Percentiles rank a stretch among this genome's conserved stretches.
Conservation (phyloP, 2,329 filamentous ascomycete species). For the Alternaria burnsii region DNA sequence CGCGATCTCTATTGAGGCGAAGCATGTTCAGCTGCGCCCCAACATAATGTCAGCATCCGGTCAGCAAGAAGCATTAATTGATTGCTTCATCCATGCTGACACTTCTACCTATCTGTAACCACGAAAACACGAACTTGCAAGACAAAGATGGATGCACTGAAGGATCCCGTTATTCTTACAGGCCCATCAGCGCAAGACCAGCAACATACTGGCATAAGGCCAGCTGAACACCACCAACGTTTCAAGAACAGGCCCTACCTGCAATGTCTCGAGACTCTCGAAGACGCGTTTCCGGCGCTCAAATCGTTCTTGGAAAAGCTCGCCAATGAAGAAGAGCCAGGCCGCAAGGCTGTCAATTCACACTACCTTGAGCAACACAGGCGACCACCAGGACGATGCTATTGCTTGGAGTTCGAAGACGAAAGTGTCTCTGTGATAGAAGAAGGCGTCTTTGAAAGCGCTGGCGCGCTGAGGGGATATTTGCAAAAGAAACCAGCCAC, state of each 20-base stretch:
- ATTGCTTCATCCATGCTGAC: neutral
- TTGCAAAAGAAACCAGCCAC: neutral
- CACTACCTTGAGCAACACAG: neutral
- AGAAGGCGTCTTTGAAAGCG: neutral
- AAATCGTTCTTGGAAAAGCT: conserved; percentile 12
- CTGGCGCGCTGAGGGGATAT: neutral
- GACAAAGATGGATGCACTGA: neutral
- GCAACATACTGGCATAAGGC: neutral
- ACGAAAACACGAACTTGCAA: neutral
- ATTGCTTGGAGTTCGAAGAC: neutral
- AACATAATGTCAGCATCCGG: neutral
- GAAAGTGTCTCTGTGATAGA: neutral
- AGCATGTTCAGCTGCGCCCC: neutral
- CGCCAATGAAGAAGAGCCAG: conserved; percentile 4
- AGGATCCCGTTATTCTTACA: neutral
- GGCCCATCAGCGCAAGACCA: neutral
- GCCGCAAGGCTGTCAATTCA: neutral
- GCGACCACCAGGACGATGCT: neutral
- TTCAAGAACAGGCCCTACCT: conserved; percentile 3
- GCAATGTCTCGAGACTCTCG: conserved; percentile 2
- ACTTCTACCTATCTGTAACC: neutral
- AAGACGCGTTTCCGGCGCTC: conserved; percentile 5
- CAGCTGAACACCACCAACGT: neutral
- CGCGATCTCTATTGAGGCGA: too few species aligned
- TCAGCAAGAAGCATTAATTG: neutral